Evolutionary conservation across 2,329 filamentous ascomycete species (phyloP), one percentile per base, ranked within the genome.

Genomic region (Huntiella omanensis): DNA sequence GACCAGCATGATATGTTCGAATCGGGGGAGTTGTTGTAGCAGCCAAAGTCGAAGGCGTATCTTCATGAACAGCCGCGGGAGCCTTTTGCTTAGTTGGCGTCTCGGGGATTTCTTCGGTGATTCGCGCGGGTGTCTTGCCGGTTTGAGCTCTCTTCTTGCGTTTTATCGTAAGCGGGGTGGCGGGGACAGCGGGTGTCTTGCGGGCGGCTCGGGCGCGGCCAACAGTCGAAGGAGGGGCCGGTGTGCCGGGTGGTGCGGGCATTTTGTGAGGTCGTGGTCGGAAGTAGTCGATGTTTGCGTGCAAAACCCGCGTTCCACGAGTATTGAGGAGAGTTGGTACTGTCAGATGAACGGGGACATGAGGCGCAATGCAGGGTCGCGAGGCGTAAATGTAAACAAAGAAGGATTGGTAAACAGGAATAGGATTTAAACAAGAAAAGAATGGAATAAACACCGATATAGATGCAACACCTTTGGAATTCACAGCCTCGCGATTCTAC

Each of bases 11-110:
- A 17, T 50, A 50, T 15, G 48, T 42, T 10, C 28, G 32, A 15
- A 45, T 41, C 3, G 48, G 45, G 4, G 48, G 48, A 4, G 45
- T 50, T n/a, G 44, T 36, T 19, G 43, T 43, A n/a, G 37, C 39
- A 8, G 38, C 12, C 16, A 45, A 33, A 8, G 44, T 35, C 5
- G 44, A 39, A 5, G 44, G 44, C 10, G 28, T 46, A 33, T 6
- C 22, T 43, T n/a, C 35, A 10, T n/a, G 37, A 7, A 19, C 16
- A 40, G 37, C 2, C 16, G 13, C 17, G 16, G 15, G 12, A 13
- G 35, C 15, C 4, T 19, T 39, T 39, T 10, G 37, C 37, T 17
- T 39, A 17, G 15, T 15, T 6, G 15, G 37, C 37, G 37, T 13
- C 15, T 39, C 19, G 12, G 37, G 19, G 37, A 39, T 10, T 11